Evolutionary conservation across 179 eudicot species (phyloP).

Genomic region (Patellifolia procumbens): DNA sequence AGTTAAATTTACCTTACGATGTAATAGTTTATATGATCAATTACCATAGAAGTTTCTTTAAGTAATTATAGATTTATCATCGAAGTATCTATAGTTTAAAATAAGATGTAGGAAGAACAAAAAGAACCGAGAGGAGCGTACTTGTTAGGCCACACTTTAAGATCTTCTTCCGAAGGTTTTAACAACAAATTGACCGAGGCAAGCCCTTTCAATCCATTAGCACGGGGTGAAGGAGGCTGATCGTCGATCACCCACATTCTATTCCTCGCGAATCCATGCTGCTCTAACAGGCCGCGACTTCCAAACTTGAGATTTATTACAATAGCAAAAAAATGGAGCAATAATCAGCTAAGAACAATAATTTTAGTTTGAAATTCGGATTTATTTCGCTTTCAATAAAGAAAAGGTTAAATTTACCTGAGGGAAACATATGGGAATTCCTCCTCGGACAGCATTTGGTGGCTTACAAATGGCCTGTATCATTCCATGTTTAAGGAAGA

Average conservation of each 20-base stretch:
- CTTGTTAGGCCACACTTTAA: slow-evolving; percentile 77
- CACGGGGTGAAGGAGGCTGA: slow-evolving; percentile 57
- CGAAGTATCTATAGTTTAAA: too few species aligned
- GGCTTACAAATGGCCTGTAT: slow-evolving; percentile 76
- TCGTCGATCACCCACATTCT: slow-evolving; percentile 67
- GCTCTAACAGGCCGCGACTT: slow-evolving; percentile 70
- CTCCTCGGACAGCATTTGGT: slow-evolving; percentile 77
- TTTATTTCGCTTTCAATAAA: background rate
- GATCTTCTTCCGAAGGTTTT: slow-evolving; percentile 66
- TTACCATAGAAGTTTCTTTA: too few species aligned
- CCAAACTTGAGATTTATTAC: slow-evolving; percentile 52
- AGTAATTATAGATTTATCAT: too few species aligned
- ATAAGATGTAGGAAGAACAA: too few species aligned
- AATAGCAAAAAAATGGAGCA: background rate
- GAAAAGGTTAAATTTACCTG: slow-evolving; percentile 53
- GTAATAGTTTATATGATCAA: too few species aligned
- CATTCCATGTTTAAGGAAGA: slow-evolving; percentile 4
- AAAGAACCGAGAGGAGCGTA: too few species aligned
- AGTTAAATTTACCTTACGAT: too few species aligned
- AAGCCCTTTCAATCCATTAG: slow-evolving; percentile 39
- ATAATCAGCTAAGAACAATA: background rate
- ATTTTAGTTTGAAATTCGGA: too few species aligned
- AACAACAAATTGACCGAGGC: slow-evolving; percentile 55
- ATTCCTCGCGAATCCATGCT: slow-evolving; percentile 88
- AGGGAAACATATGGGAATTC: slow-evolving; percentile 92